These are phyloP conservation scores for Hansenula lynferdii DNA, from an alignment of 1,139 yeast species.

Conservation along the genomic window DNA sequence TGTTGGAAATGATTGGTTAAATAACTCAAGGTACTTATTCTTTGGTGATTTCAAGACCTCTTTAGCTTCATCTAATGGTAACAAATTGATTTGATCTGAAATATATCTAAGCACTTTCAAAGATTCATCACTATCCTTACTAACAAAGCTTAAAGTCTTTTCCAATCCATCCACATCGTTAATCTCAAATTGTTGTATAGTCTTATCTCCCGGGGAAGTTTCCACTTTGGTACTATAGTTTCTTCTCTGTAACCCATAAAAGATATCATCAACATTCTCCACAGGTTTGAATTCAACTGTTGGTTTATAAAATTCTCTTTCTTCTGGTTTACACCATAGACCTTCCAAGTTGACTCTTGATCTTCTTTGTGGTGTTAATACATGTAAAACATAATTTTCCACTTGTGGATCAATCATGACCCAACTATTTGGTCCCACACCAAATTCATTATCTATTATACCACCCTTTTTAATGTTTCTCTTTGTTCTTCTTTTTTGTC, in stretches of 20 bases:
- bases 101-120: background rate
- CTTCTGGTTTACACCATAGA: constrained; percentile 48
- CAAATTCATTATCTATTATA: constrained; percentile 52
- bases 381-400: constrained; percentile 63
- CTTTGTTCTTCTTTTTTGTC: constrained; percentile 57
- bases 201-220: constrained; percentile 5
- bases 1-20: constrained; percentile 25
- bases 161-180: constrained; percentile 8
- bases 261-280: constrained; percentile 35
- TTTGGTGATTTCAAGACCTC: background rate
- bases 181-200: constrained; percentile 10
- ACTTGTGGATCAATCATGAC: constrained; percentile 66
- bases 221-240: constrained; percentile 28
- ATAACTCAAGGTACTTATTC: constrained; percentile 15
- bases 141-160: background rate
- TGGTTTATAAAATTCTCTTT: constrained; percentile 27
- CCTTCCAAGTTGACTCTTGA: constrained; percentile 63
- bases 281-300: constrained; percentile 5
- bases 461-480: constrained; percentile 49
- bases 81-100: background rate
- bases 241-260: constrained; percentile 40
- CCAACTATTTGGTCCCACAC: constrained; percentile 65
- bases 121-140: background rate
- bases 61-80: background rate
- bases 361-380: constrained; percentile 68